Evolutionary conservation across 2,329 filamentous ascomycete genomes (phyloP), one percentile per base, ranked within the genome.

Genomic region (Xylariaceae sp.): DNA sequence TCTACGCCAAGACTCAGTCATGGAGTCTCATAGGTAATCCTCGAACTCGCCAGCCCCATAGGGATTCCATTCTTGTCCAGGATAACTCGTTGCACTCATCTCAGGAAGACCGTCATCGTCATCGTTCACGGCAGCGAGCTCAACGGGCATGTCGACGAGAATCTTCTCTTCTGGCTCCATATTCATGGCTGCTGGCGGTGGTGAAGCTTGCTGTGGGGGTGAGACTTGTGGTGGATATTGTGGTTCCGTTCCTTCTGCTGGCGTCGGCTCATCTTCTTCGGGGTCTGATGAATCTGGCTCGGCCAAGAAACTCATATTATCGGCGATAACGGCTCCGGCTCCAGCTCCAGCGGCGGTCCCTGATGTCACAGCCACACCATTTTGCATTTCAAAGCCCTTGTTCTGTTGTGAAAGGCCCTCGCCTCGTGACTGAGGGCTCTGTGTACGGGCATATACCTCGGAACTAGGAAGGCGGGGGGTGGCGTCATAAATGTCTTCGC

Each of bases 31-130:
- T 28, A 28, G 22, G 22, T 28, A 69, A 45, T 69, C 67, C 1
- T 64, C 65, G 55, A 69, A 69, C 50, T 68, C 67, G 10, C 67
- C 67, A 6, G 64, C 68, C 0, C 63, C 65, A 42, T 69, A 71
- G 1, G 76, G 77, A 43, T 73, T 71, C 79, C 80, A 83, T 61
- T 82, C 80, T 66, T 80, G 76, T 0, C 80, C 80, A 0, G 80
- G 80, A 59, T 82, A 83, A 54, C 72, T 76, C 2, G 77, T 79
- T 2, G 77, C 78, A 22, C 71, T 74, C 80, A 83, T 83, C 31
- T 71, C 67, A 1, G 73, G 71, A 31, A 75, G 67, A 13, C 75
- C 73, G 28, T 75, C 71, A 45, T 74, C 73, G 44, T 54, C 53
- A 47, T 55, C 53, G 45, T 64, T 63, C 19, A 67, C 65, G 3